Evolutionary conservation across 2,329 filamentous ascomycete species (phyloP).

Genomic region (Colletotrichum gigasporum): DNA sequence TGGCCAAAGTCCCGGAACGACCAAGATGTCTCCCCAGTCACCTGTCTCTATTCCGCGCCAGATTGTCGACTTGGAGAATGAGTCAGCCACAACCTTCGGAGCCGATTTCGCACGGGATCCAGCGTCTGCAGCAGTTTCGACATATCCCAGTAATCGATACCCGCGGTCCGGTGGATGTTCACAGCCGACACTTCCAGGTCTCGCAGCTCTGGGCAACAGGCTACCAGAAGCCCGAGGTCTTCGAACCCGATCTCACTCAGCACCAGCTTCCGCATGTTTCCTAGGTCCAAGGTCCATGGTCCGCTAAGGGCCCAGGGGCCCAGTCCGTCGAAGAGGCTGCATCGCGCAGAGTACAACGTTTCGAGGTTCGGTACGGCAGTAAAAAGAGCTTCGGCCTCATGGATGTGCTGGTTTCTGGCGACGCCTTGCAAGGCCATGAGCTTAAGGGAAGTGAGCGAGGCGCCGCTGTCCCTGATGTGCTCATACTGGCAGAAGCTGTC

Average conservation of each 20-base stretch:
- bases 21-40: neutral
- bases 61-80: neutral
- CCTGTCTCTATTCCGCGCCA: neutral
- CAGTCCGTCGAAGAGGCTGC: conserved; percentile 13
- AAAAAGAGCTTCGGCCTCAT: conserved; percentile 9
- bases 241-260: conserved; percentile 8
- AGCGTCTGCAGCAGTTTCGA: conserved; percentile 17
- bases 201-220: conserved; percentile 6
- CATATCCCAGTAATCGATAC: conserved; percentile 10
- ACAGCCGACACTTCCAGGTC: conserved; percentile 10
- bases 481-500: conserved; percentile 17
- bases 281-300: neutral
- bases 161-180: conserved; percentile 15
- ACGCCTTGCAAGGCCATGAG: neutral
- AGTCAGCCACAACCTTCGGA: conserved; percentile 8
- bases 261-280: neutral
- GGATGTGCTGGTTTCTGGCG: conserved; percentile 13
- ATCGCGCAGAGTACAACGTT: neutral
- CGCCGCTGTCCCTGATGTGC: conserved; percentile 8
- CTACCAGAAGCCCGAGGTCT: conserved; percentile 9
- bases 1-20: conserved; percentile 7
- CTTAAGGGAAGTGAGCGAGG: neutral
- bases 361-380: conserved; percentile 17
- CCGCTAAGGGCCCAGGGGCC: conserved; percentile 1
- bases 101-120: neutral